A percentile compares a stretch with the other conserved stretches of the same genome.
Conservation (phyloP, 352 stramenopile species). For the Globisporangium barbulae region DNA sequence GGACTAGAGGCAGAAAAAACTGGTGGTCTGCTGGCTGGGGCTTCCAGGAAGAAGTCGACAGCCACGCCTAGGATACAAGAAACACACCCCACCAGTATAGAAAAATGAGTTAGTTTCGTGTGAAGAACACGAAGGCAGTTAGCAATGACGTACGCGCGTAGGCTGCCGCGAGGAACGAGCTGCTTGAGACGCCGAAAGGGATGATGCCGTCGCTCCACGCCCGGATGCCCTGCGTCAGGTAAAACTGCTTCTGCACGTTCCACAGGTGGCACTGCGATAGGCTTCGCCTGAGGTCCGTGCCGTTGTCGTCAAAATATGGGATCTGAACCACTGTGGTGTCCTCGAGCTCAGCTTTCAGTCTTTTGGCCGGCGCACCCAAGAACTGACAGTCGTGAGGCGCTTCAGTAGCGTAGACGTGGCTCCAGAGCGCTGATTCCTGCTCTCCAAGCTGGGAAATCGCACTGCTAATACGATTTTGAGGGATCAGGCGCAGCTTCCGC, state of each 20-base stretch:
- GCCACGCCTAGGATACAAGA: constrained; percentile 22
- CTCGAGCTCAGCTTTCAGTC: neutral
- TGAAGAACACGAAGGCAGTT: neutral
- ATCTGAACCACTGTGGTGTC: neutral
- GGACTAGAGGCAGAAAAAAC: neutral
- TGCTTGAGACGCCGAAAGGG: constrained; percentile 79
- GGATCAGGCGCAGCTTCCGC: constrained; percentile 47
- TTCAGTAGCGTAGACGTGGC: constrained; percentile 13
- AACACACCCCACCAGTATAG: neutral
- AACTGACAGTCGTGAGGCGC: neutral
- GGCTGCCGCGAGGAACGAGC: constrained; percentile 59
- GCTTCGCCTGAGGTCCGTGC: neutral
- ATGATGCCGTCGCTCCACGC: constrained; percentile 74
- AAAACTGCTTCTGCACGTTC: constrained; percentile 79
- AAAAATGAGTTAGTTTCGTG: too few species aligned
- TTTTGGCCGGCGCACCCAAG: neutral
- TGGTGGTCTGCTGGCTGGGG: neutral
- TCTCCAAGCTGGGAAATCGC: constrained; percentile 34
- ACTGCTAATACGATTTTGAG: constrained; percentile 32
- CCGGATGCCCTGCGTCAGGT: constrained; percentile 64
- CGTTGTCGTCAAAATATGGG: neutral
- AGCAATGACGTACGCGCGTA: constrained; percentile 45
- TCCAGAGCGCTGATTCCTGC: constrained; percentile 31
- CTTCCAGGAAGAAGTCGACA: constrained; percentile 43
- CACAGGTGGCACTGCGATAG: constrained; percentile 63